These are phyloP conservation scores for Flaveria floridana DNA, from an alignment of 140 eudicot genomes.

Conservation along the genomic window DNA sequence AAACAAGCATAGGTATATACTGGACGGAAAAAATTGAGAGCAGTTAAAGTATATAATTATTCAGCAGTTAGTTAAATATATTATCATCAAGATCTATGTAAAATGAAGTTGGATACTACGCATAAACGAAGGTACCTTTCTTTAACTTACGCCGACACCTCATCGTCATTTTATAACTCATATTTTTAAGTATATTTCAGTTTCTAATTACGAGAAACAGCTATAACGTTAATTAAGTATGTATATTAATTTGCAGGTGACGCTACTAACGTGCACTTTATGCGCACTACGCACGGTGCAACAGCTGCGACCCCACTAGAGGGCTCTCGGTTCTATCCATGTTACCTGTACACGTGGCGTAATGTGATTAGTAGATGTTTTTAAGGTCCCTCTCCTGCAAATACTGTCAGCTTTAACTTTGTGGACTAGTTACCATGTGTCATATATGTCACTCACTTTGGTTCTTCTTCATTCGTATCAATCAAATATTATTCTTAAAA, in stretches of 20 bases:
- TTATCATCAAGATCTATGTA: conserved; percentile 7
- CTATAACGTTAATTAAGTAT: neutral
- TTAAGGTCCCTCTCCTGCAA: neutral
- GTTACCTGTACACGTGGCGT: conserved; percentile 18
- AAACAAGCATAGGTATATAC: neutral
- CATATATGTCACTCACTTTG: too few species aligned
- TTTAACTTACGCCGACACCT: conserved; percentile 21
- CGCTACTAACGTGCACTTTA: conserved; percentile 14
- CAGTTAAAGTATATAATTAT: neutral
- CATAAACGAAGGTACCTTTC: neutral
- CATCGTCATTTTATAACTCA: conserved; percentile 6
- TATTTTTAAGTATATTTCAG: neutral
- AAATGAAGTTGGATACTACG: neutral
- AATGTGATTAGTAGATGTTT: neutral
- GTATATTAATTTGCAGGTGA: neutral
- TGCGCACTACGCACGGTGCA: conserved; percentile 22
- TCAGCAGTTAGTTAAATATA: neutral
- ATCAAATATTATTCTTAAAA: too few species aligned
- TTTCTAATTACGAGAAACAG: conserved; percentile 17
- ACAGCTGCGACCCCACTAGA: conserved; percentile 19
- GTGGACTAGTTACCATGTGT: neutral
- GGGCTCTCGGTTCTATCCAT: conserved; percentile 21
- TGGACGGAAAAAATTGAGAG: neutral
- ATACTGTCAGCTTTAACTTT: neutral
- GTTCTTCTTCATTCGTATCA: too few species aligned